Evolutionary conservation across 1,139 yeast species (phyloP).

Genomic region (Debaryomyces udenii): DNA sequence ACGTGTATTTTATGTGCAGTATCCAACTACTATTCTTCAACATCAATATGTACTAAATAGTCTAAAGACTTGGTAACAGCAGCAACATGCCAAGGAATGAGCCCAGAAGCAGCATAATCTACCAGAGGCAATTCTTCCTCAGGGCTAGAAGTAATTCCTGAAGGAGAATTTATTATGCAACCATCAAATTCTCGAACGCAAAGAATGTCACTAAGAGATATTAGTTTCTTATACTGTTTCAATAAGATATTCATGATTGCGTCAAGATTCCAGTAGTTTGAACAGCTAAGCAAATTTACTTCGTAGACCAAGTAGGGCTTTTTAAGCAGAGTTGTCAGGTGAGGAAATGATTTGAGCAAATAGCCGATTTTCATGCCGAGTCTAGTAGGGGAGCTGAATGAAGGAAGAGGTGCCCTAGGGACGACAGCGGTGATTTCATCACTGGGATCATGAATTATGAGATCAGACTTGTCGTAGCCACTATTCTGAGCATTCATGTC

Average conservation of each 20-base stretch:
- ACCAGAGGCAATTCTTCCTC: conserved; percentile 19
- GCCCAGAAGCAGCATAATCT: conserved; percentile 19
- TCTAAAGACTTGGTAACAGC: conserved; percentile 72
- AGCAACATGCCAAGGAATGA: conserved; percentile 82
- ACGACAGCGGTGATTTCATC: conserved; percentile 66
- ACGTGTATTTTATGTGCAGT: conserved; percentile 13
- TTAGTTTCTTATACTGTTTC: conserved; percentile 67
- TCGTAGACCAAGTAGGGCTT: conserved; percentile 48
- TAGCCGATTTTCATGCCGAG: conserved; percentile 75
- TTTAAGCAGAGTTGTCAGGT: conserved; percentile 12
- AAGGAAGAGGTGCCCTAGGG: conserved; percentile 61
- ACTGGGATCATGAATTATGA: conserved; percentile 50
- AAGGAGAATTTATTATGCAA: conserved; percentile 13
- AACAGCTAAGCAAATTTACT: conserved; percentile 69
- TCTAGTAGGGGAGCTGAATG: conserved; percentile 71
- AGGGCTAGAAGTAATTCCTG: not conserved
- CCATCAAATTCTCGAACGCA: conserved; percentile 35
- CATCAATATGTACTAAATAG: conserved; percentile 46
- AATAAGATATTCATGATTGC: conserved; percentile 62
- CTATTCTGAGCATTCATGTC: not conserved
- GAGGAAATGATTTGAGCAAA: conserved; percentile 41
- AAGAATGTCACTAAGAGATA: conserved; percentile 50
- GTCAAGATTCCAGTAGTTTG: conserved; percentile 58
- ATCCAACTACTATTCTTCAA: conserved; percentile 28
- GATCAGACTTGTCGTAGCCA: conserved; percentile 24